Conservation (phyloP, 305 asterid genomes). For the Fraxinus albicans region DNA sequence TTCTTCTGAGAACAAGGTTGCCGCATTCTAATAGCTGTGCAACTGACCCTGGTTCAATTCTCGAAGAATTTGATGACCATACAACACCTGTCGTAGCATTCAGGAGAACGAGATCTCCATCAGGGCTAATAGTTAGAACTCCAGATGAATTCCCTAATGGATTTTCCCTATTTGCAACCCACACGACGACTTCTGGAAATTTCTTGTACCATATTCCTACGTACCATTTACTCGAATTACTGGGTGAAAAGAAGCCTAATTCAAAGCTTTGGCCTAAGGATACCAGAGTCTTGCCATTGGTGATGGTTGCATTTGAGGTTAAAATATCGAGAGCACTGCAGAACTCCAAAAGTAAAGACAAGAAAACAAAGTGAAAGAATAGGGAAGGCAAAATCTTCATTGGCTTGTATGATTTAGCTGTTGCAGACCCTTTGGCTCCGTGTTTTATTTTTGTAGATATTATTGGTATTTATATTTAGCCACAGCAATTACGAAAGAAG, state of each 20-base stretch:
- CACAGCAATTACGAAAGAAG: neutral
- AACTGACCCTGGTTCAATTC: neutral
- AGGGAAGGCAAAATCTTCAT: neutral
- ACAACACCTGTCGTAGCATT: neutral
- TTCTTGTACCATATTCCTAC: conserved; percentile 34
- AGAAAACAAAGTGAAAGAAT: neutral
- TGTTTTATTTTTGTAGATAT: neutral
- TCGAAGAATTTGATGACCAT: conserved; percentile 20
- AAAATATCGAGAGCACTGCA: conserved; percentile 12
- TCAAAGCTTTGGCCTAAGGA: conserved; percentile 26
- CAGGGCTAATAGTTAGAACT: neutral
- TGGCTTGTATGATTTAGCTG: neutral
- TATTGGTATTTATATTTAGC: neutral
- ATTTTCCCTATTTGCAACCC: conserved; percentile 18
- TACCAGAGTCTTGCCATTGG: conserved; percentile 22
- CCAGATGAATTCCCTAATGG: conserved; percentile 19
- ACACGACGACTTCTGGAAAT: neutral
- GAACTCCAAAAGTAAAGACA: neutral
- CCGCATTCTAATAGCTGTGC: conserved; percentile 20
- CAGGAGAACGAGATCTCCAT: conserved; percentile 5
- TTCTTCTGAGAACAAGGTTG: conserved; percentile 7
- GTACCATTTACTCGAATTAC: conserved; percentile 27
- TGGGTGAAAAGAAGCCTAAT: conserved; percentile 34
- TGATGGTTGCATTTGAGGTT: conserved; percentile 12
- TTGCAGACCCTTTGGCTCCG: neutral